Percentiles rank a stretch among this genome's conserved stretches.
Evolutionary conservation across 1,284 basidiomycete species (phyloP).

Genomic region (Trichosporon asahii): DNA sequence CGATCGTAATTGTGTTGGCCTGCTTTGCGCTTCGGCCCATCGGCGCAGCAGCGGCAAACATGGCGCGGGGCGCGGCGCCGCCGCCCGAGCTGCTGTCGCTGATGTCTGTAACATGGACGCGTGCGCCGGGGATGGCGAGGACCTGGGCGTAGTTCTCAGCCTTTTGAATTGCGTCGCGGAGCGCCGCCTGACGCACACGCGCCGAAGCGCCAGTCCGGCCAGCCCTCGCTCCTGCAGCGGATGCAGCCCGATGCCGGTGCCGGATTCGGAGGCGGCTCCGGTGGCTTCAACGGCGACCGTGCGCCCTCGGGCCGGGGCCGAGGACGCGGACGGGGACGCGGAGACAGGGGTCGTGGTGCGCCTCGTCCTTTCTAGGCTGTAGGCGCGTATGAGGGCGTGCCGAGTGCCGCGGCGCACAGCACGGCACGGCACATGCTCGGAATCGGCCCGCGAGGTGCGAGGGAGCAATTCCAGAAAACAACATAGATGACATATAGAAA

Average conservation of each 20-base stretch:
- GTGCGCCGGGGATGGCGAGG: neutral
- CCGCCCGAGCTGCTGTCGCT: slow-evolving; percentile 6
- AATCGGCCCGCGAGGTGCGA: no score
- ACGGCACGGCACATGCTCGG: no score
- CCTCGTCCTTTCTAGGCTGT: neutral
- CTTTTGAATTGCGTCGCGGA: slow-evolving; percentile 19
- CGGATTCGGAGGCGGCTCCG: slow-evolving; percentile 20
- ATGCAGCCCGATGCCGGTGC: slow-evolving; percentile 19
- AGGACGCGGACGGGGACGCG: neutral
- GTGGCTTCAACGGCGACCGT: slow-evolving; percentile 13
- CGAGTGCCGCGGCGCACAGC: no score
- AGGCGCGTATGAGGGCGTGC: neutral
- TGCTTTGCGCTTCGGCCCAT: neutral
- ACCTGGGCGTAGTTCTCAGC: slow-evolving; percentile 17
- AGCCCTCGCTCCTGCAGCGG: slow-evolving; percentile 18
- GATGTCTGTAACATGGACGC: slow-evolving; percentile 1
- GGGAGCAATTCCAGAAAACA: neutral
- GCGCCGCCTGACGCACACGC: slow-evolving; percentile 17
- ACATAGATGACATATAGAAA: neutral
- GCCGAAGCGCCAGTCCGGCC: neutral
- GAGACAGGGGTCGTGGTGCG: slow-evolving; percentile 9
- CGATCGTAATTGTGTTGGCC: neutral
- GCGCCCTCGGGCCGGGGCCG: slow-evolving; percentile 10
- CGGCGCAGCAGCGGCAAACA: neutral
- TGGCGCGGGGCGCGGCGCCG: neutral